phyloP scores from a whole-genome alignment of 164 flowering plant species.

The Magnolia kwangsiensis region DNA sequence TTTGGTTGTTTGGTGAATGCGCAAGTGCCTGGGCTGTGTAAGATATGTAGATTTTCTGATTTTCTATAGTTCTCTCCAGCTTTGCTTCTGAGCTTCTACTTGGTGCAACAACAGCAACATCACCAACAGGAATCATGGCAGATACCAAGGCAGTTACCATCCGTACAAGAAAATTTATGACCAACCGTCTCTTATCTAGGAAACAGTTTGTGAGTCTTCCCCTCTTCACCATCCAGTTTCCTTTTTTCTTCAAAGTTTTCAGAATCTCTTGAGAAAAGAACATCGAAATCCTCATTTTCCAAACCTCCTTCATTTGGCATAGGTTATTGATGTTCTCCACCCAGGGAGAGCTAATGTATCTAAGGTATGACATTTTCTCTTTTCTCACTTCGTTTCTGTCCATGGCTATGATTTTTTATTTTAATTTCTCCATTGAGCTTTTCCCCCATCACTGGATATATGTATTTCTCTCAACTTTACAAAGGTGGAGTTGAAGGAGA shows the following conservation, averaged over 20 bases:
- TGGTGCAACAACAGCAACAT: not conserved
- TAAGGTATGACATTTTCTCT: constrained; percentile 35
- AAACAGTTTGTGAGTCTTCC: constrained; percentile 17
- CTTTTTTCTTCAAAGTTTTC: not conserved
- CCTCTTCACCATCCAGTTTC: not conserved
- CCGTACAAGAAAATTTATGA: constrained; percentile 21
- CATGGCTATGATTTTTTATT: not conserved
- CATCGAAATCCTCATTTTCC: not conserved
- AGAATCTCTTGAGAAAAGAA: not conserved
- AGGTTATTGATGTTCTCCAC: constrained; percentile 73
- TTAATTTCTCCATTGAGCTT: not conserved
- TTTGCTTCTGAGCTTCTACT: too few species aligned
- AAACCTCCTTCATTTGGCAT: not conserved
- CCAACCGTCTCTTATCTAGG: constrained; percentile 20
- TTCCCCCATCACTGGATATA: not conserved
- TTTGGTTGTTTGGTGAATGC: too few species aligned
- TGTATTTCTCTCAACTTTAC: not conserved
- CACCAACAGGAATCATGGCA: constrained; percentile 11
- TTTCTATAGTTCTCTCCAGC: too few species aligned
- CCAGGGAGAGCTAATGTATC: constrained; percentile 72
- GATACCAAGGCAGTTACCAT: constrained; percentile 22
- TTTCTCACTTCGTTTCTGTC: not conserved
- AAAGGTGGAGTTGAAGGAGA: constrained; percentile 66
- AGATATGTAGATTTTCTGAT: too few species aligned
- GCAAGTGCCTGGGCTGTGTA: too few species aligned